Conservation (phyloP, 305 asterid species). For the Fraxinus dipetala region DNA sequence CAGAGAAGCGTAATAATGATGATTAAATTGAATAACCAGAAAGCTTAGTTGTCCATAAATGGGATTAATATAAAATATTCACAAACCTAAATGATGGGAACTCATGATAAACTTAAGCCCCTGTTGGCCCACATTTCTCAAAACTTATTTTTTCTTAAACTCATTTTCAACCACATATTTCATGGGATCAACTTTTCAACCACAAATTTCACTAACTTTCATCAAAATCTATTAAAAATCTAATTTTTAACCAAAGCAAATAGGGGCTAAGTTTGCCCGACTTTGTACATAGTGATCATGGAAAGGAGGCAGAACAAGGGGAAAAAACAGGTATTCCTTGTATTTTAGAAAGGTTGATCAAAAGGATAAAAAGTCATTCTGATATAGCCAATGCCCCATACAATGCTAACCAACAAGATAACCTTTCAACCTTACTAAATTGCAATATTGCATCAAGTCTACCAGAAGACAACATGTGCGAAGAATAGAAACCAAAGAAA, state of each 20-base stretch:
- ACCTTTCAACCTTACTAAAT: not conserved
- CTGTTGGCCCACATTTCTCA: not conserved
- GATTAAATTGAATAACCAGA: not conserved
- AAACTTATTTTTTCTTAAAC: not conserved
- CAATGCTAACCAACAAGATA: not conserved
- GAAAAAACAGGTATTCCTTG: not conserved
- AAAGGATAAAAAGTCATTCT: not conserved
- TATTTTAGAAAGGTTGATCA: not conserved
- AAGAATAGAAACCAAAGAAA: not conserved
- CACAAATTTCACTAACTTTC: too few species aligned
- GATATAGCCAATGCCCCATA: not conserved
- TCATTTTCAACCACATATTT: not conserved
- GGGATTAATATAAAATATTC: constrained; percentile 12
- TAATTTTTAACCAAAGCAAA: too few species aligned
- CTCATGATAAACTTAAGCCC: not conserved
- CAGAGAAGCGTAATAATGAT: constrained; percentile 20
- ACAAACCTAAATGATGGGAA: not conserved
- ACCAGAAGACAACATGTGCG: not conserved
- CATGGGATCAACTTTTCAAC: not conserved
- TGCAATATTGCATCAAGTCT: not conserved
- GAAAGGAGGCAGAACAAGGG: not conserved
- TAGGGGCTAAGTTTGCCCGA: not conserved
- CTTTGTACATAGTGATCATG: not conserved
- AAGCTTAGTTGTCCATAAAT: not conserved
- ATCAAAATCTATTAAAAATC: too few species aligned